Base-by-base conservation (phyloP, 2,329 filamentous ascomycete species). In the Claviceps lovelessii region DNA sequence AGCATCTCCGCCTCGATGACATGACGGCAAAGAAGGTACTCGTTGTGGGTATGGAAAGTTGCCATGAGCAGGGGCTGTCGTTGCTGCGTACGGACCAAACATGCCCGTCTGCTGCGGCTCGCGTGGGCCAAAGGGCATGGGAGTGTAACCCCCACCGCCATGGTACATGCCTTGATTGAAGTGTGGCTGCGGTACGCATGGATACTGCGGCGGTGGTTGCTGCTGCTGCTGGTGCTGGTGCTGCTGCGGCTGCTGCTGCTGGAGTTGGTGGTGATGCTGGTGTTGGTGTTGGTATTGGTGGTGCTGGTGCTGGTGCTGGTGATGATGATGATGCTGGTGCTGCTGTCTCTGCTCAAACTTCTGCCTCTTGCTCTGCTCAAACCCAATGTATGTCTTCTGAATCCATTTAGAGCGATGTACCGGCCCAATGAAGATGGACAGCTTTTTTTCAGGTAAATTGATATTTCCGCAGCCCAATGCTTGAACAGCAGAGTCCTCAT, bases 331-430 rank as follows among this genome's bases (percentile, higher is more conserved):
- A 13, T 48, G 46, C 28, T 33, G 15, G 4, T 48, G 46, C 28
- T 48, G 46, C 39, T 28, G 50, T 42, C 41, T 48, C 19, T 41
- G 51, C 19, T 56, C 51, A 11, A 28, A 15, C 8, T 48, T 52
- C 11, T 57, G 57, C 3, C 56, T 49, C n/a, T 39, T 49, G 17
- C 19, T 49, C 10, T 50, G n/a, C 39, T 42, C 41, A 23, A 5
- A 3, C 39, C 46, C 47, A 49, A 9, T n/a, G 28, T 55, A 51
- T 2, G 45, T 17, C n/a, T 39, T 47, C n/a, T 54, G 53, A 31
- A 60, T 55, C 68, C 68, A 70, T 55, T 68, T 70, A 2, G 67
- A 69, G 31, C 65, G 60, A 49, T 64, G 47, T 6, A 61, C 59
- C 4, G 68, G 63, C 5, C 56, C 56, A 33, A 70, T 63, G 15